Conservation (phyloP, 495 filamentous ascomycete species). For the Rostrohypoxylon terebratum region DNA sequence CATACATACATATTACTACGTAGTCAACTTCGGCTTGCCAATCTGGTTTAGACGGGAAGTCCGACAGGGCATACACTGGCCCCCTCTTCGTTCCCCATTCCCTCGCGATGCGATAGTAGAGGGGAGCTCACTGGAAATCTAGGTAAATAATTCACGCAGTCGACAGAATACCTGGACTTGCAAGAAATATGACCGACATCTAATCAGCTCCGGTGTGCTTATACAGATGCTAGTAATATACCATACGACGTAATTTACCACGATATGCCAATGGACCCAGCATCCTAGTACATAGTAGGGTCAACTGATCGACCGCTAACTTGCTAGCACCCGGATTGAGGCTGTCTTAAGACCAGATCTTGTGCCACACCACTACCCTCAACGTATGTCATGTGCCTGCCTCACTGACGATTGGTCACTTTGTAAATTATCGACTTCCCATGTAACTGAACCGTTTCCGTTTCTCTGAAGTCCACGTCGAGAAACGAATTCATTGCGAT, state of each 20-base stretch:
- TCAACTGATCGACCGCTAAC: conserved; percentile 36
- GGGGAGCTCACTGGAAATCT: conserved; percentile 16
- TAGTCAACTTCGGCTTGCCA: conserved; percentile 29
- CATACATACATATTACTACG: neutral
- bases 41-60: conserved; percentile 10
- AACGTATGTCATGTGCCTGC: conserved; percentile 38
- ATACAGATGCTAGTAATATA: neutral
- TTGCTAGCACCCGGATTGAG: conserved; percentile 16
- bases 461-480: conserved; percentile 23
- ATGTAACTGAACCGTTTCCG: conserved; percentile 29
- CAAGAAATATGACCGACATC: conserved; percentile 29
- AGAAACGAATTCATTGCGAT: conserved; percentile 4
- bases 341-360: conserved; percentile 35
- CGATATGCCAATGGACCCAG: neutral
- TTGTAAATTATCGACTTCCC: conserved; percentile 17
- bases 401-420: conserved; percentile 23
- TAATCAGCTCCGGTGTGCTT: neutral
- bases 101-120: neutral
- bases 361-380: conserved; percentile 33
- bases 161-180: conserved; percentile 18
- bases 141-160: conserved; percentile 30
- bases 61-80: neutral
- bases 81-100: conserved; percentile 7
- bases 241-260: neutral
- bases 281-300: conserved; percentile 6